Evolutionary conservation across 257 asterid genomes (phyloP).

Genomic region (Echium plantagineum): DNA sequence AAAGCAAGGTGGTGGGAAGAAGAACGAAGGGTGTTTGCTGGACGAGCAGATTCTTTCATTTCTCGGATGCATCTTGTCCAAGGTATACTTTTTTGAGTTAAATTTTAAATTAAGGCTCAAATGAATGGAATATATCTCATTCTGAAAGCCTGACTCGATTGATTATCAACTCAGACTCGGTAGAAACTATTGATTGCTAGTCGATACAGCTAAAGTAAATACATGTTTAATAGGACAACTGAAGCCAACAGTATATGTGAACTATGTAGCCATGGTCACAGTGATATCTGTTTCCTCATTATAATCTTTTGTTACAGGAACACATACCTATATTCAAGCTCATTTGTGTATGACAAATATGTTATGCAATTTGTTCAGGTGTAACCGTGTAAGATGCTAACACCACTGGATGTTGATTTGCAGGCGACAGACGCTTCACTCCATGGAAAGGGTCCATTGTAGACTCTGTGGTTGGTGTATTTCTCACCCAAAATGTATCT

Average conservation of each 20-base stretch:
- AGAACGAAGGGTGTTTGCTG: conserved; percentile 35
- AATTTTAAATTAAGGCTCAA: too few relatives aligned
- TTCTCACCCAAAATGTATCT: conserved; percentile 48
- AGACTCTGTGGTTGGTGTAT: conserved; percentile 46
- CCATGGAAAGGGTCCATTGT: conserved; percentile 52
- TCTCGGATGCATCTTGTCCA: conserved; percentile 54
- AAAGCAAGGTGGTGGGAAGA: conserved; percentile 46
- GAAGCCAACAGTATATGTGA: too few relatives aligned
- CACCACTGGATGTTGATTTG: neutral
- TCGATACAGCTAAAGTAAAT: too few relatives aligned
- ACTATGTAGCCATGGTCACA: too few relatives aligned
- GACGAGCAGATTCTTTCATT: conserved; percentile 44
- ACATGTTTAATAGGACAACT: too few relatives aligned
- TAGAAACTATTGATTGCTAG: too few relatives aligned
- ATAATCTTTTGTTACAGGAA: too few relatives aligned
- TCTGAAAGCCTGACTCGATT: too few relatives aligned
- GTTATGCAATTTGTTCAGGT: neutral
- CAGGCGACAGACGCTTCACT: conserved; percentile 51
- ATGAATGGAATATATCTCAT: too few relatives aligned
- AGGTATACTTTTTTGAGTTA: conserved; percentile 20
- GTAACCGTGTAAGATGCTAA: neutral
- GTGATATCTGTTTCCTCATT: too few relatives aligned
- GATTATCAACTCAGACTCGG: too few relatives aligned
- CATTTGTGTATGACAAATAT: neutral
- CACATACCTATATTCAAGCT: neutral